Conservation (phyloP, 2,329 filamentous ascomycete species). For the Arthroderma uncinatum region DNA sequence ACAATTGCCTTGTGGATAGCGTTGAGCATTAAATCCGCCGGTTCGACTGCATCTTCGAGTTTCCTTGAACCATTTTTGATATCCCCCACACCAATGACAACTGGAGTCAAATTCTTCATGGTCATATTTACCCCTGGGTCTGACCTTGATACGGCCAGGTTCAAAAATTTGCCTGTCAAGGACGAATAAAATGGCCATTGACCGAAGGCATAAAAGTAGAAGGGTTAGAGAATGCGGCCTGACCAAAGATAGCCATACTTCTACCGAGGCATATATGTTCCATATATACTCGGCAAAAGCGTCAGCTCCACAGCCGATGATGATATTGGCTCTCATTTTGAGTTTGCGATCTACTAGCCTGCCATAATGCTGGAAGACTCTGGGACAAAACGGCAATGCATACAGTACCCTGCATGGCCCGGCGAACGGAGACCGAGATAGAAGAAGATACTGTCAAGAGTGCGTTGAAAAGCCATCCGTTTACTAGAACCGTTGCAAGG, state of each 20-base stretch:
- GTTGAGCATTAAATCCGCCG: constrained; percentile 46
- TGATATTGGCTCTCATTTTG: neutral
- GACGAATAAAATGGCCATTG: neutral
- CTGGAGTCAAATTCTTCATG: constrained; percentile 25
- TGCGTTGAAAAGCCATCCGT: too few species aligned
- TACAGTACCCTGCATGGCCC: neutral
- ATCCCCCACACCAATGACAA: constrained; percentile 55
- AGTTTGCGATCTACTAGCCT: neutral
- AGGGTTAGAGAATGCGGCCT: neutral
- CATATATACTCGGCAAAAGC: neutral
- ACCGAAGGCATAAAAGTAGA: neutral
- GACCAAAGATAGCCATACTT: neutral
- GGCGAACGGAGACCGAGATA: too few species aligned
- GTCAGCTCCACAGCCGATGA: neutral
- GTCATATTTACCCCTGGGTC: neutral
- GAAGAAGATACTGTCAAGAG: too few species aligned
- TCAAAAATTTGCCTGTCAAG: neutral
- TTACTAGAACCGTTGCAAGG: too few species aligned
- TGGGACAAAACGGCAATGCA: neutral
- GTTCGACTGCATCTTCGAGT: constrained; percentile 46
- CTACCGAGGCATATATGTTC: neutral
- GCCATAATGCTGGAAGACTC: neutral
- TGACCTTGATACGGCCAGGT: neutral
- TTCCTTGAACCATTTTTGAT: constrained; percentile 46
- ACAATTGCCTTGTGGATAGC: constrained; percentile 43